phyloP scores from a whole-genome alignment of 148 eudicot genomes.

The Rhododendron vialii region DNA sequence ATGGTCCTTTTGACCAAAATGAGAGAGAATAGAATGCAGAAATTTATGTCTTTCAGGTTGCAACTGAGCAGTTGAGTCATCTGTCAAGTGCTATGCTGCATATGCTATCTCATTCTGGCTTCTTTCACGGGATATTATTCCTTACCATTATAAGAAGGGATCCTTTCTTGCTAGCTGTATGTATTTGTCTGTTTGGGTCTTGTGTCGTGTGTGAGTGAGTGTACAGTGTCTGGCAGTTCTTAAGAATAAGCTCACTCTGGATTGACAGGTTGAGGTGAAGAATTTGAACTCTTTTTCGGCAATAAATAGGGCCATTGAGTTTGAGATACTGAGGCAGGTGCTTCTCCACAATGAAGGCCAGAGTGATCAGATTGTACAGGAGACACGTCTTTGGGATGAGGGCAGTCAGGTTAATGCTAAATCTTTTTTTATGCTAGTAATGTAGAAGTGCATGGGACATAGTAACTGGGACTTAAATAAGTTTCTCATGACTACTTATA shows the following conservation, averaged over 20 bases:
- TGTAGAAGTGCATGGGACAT: background rate
- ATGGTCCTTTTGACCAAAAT: background rate
- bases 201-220: background rate
- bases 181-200: background rate
- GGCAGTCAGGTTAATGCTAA: constrained; percentile 74
- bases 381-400: constrained; percentile 98
- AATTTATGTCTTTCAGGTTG: no score
- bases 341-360: constrained; percentile 70
- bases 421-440: background rate
- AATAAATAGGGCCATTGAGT: constrained; percentile 86
- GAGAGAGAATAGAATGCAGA: background rate
- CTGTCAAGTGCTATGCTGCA: background rate
- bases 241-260: constrained; percentile 4
- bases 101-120: constrained; percentile 6
- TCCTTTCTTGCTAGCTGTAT: background rate
- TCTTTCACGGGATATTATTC: background rate
- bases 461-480: background rate
- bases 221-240: background rate
- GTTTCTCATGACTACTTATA: constrained; percentile 15
- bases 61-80: background rate
- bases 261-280: constrained; percentile 79
- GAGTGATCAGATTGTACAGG: constrained; percentile 75
- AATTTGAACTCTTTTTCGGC: constrained; percentile 88
- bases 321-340: constrained; percentile 79
- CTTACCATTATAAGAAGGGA: background rate